These are phyloP conservation scores for Danielia reshetovae DNA, from an alignment of 805 yeast genomes.

Conservation along the genomic window DNA sequence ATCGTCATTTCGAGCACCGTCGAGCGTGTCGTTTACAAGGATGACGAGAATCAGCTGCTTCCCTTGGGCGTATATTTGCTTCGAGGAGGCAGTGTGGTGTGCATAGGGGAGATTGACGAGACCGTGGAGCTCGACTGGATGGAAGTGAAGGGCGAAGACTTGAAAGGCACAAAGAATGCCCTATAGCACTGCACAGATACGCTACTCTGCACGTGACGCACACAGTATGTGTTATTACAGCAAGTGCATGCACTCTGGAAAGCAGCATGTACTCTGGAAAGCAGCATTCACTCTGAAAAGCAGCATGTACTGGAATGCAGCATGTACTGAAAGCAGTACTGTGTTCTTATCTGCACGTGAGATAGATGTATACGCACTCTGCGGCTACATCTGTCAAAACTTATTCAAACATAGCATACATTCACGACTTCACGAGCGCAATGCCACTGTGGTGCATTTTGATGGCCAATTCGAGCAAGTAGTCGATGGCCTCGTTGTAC, in stretches of 20 bases:
- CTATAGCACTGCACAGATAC: too few species aligned
- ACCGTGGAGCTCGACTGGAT: constrained; percentile 43
- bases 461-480: constrained; percentile 77
- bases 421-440: constrained; percentile 39
- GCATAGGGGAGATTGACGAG: constrained; percentile 52
- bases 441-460: constrained; percentile 74
- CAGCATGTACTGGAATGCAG: too few species aligned
- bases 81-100: constrained; percentile 57
- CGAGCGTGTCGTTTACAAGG: constrained; percentile 47
- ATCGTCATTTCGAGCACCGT: constrained; percentile 48
- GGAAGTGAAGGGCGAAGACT: constrained; percentile 24
- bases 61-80: constrained; percentile 48
- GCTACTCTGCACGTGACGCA: too few species aligned
- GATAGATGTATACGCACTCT: too few species aligned
- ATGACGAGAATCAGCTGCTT: constrained; percentile 39
- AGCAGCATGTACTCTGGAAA: too few species aligned
- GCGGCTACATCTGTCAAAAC: too few species aligned
- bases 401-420: too few species aligned
- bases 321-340: too few species aligned
- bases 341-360: too few species aligned
- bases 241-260: too few species aligned
- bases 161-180: constrained; percentile 40
- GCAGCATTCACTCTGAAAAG: too few species aligned
- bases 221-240: too few species aligned
- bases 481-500: constrained; percentile 90